These are phyloP conservation scores for Paramecium octaurelia DNA, from an alignment of 73 alveolate species.

Conservation along the genomic window DNA sequence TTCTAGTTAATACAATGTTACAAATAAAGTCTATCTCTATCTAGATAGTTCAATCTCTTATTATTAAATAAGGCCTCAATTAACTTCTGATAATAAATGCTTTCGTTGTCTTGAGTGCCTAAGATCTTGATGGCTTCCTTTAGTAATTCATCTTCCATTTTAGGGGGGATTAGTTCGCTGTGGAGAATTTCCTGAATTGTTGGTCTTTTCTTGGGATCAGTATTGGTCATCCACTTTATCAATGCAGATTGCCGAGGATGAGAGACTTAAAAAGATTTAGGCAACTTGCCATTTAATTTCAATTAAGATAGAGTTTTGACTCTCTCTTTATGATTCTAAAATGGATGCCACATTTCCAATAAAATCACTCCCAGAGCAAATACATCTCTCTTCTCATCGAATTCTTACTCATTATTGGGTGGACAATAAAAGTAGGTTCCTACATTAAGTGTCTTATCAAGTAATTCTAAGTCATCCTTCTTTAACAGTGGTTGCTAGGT, in stretches of 20 bases:
- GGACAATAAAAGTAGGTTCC: conserved; percentile 62
- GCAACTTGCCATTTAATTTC: conserved; percentile 12
- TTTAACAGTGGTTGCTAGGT: background rate
- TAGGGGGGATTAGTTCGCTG: conserved; percentile 8
- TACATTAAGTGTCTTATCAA: conserved; percentile 56
- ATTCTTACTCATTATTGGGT: conserved; percentile 31
- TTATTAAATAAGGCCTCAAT: conserved; percentile 23
- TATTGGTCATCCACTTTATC: conserved; percentile 52
- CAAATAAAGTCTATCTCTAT: background rate
- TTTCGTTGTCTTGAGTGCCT: background rate
- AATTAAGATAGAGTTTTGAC: background rate
- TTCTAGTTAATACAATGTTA: background rate
- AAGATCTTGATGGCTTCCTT: conserved; percentile 23
- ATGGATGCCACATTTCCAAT: conserved; percentile 62
- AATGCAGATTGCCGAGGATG: conserved; percentile 47
- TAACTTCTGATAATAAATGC: background rate
- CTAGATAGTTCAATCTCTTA: background rate
- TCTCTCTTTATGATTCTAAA: conserved; percentile 45
- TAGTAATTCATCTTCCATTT: conserved; percentile 25
- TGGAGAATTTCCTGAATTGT: conserved; percentile 17
- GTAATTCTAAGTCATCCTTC: conserved; percentile 28
- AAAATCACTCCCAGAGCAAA: conserved; percentile 54
- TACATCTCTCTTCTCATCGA: conserved; percentile 55
- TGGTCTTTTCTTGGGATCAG: conserved; percentile 1
- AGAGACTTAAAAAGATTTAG: conserved; percentile 27